These are phyloP conservation scores for Gossypium schwendimanii DNA, from an alignment of 441 rosid species.

Conservation along the genomic window DNA sequence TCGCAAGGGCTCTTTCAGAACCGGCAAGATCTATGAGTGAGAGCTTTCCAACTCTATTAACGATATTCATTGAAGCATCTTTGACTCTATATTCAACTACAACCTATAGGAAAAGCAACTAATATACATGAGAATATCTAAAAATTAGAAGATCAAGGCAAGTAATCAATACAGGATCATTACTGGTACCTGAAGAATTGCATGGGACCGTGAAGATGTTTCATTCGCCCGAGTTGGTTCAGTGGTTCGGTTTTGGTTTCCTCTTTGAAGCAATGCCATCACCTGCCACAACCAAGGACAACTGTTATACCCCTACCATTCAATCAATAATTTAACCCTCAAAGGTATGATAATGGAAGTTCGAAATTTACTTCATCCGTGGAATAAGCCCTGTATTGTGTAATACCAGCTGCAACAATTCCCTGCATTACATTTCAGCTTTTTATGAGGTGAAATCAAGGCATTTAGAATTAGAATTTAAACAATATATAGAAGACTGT, in stretches of 20 bases:
- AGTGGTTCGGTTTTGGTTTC: constrained; percentile 88
- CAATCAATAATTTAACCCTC: not conserved
- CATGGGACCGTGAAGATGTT: constrained; percentile 93
- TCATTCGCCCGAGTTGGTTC: constrained; percentile 91
- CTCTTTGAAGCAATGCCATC: constrained; percentile 80
- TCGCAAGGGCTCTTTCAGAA: constrained; percentile 89
- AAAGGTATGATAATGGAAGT: constrained; percentile 4
- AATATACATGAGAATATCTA: not conserved
- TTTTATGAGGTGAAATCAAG: not conserved
- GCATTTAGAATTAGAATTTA: not conserved
- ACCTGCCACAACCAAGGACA: constrained; percentile 41
- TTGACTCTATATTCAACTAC: constrained; percentile 61
- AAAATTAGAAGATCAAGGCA: not conserved
- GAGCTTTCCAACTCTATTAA: constrained; percentile 67
- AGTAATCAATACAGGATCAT: not conserved
- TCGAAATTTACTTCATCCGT: constrained; percentile 64
- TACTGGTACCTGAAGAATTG: constrained; percentile 67
- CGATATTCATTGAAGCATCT: constrained; percentile 59
- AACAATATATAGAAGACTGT: not conserved
- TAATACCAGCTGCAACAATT: constrained; percentile 80
- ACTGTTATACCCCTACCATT: constrained; percentile 9
- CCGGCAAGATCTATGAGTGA: constrained; percentile 95
- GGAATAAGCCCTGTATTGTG: constrained; percentile 89
- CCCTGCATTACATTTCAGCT: constrained; percentile 43
- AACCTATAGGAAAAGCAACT: constrained; percentile 36